phyloP scores from a whole-genome alignment of 805 yeast species.

The Metschnikowia koreensis region DNA sequence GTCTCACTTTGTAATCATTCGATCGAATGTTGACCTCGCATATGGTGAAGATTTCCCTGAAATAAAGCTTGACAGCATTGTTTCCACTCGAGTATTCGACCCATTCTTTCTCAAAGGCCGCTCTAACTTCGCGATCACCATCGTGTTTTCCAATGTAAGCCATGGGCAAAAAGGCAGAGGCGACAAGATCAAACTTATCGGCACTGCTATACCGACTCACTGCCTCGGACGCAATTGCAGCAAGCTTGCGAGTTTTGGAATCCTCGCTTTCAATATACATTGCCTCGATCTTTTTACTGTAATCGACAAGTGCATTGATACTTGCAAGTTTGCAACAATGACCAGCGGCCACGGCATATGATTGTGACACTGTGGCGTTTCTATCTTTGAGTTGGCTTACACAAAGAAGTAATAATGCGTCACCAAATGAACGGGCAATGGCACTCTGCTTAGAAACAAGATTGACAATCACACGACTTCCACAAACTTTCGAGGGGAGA shows the following conservation, averaged over 20 bases:
- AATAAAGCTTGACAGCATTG: constrained; percentile 66
- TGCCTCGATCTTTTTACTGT: constrained; percentile 48
- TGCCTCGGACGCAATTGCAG: constrained; percentile 63
- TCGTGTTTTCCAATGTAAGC: constrained; percentile 79
- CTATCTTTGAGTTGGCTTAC: constrained; percentile 60
- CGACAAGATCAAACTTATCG: constrained; percentile 60
- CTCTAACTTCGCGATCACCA: constrained; percentile 42
- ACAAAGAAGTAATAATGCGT: constrained; percentile 58
- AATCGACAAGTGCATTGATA: constrained; percentile 49
- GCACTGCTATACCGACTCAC: constrained; percentile 61
- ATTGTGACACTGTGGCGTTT: constrained; percentile 67
- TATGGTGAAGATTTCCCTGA: constrained; percentile 62
- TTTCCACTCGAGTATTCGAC: constrained; percentile 69
- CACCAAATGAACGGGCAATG: constrained; percentile 51
- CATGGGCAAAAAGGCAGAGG: constrained; percentile 70
- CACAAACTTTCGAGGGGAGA: constrained; percentile 86
- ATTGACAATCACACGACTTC: constrained; percentile 68
- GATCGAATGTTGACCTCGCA: constrained; percentile 52
- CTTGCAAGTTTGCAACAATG: constrained; percentile 66
- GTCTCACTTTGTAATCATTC: constrained; percentile 61
- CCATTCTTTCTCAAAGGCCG: constrained; percentile 67
- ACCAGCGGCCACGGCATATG: constrained; percentile 81
- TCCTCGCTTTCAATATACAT: constrained; percentile 56
- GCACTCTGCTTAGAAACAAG: constrained; percentile 56
- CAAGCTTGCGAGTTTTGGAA: constrained; percentile 47